phyloP scores from a whole-genome alignment of 2,329 filamentous ascomycete species.

The Cadophora luteo-olivacea region DNA sequence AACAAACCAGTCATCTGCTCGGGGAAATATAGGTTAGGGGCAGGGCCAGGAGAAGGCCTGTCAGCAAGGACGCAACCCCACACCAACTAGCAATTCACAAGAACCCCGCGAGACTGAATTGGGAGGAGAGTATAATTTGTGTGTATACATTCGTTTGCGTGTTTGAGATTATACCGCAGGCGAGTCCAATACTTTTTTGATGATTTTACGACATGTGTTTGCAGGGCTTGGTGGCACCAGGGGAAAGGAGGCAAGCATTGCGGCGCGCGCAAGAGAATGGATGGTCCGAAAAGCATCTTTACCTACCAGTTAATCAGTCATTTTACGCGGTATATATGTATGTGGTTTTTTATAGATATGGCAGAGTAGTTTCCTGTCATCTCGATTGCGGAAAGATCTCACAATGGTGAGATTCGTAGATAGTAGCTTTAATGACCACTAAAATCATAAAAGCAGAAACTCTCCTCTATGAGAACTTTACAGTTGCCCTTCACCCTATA shows the following conservation, averaged over 20 bases:
- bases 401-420: constrained; percentile 21
- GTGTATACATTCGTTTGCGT: constrained; percentile 10
- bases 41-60: not conserved
- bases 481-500: not conserved
- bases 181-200: constrained; percentile 20
- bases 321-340: constrained; percentile 20
- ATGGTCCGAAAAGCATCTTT: constrained; percentile 13
- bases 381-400: constrained; percentile 7
- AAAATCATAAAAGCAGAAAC: constrained; percentile 4
- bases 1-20: constrained; percentile 1
- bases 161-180: constrained; percentile 13
- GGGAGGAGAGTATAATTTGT: not conserved
- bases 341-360: constrained; percentile 20
- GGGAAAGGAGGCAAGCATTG: not conserved
- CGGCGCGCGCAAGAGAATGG: constrained; percentile 16
- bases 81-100: not conserved
- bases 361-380: constrained; percentile 35
- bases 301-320: constrained; percentile 16
- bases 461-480: constrained; percentile 18
- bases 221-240: not conserved
- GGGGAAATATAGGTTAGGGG: not conserved
- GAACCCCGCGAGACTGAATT: not conserved
- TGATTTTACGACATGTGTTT: constrained; percentile 26
- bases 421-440: constrained; percentile 33
- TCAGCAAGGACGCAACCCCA: not conserved